Conservation (phyloP, 805 yeast genomes). For the Teunomyces panamensis region DNA sequence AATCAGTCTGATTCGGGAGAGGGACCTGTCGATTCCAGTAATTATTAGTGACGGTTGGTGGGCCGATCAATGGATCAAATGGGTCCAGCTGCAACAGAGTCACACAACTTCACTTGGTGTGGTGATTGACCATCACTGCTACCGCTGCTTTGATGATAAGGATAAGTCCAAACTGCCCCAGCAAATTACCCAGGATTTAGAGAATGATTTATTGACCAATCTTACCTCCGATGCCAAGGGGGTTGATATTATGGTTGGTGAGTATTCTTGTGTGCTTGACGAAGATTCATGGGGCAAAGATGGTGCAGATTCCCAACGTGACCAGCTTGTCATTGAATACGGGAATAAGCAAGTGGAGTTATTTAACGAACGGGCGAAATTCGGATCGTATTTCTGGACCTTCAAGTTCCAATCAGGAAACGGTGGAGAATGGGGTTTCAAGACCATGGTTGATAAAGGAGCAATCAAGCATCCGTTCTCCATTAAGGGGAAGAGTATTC, state of each 20-base stretch:
- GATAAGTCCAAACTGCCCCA: conserved; percentile 68
- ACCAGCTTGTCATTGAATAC: conserved; percentile 53
- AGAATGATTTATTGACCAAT: conserved; percentile 47
- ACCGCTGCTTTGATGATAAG: conserved; percentile 76
- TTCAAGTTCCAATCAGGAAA: conserved; percentile 81
- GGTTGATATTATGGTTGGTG: conserved; percentile 81
- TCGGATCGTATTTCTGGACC: conserved; percentile 90
- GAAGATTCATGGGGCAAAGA: conserved; percentile 67
- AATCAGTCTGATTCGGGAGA: conserved; percentile 52
- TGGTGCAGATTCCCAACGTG: conserved; percentile 42
- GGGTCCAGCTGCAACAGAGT: conserved; percentile 48
- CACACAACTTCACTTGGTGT: conserved; percentile 50
- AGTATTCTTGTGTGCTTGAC: conserved; percentile 85
- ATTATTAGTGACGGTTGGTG: conserved; percentile 94
- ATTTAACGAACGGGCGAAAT: conserved; percentile 51
- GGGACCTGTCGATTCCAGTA: conserved; percentile 61
- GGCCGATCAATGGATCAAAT: conserved; percentile 72
- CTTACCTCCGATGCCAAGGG: conserved; percentile 40
- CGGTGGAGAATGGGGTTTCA: conserved; percentile 97
- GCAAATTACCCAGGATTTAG: conserved; percentile 58
- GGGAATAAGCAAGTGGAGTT: conserved; percentile 55
- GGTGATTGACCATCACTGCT: conserved; percentile 80
- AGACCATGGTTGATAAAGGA: conserved; percentile 67
- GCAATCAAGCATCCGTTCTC: conserved; percentile 30
- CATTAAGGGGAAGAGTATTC: conserved; percentile 26